Evolutionary conservation across 2,329 filamentous ascomycete genomes (phyloP), one percentile per base, ranked within the genome.

Genomic region (Aplosporella prunicola): DNA sequence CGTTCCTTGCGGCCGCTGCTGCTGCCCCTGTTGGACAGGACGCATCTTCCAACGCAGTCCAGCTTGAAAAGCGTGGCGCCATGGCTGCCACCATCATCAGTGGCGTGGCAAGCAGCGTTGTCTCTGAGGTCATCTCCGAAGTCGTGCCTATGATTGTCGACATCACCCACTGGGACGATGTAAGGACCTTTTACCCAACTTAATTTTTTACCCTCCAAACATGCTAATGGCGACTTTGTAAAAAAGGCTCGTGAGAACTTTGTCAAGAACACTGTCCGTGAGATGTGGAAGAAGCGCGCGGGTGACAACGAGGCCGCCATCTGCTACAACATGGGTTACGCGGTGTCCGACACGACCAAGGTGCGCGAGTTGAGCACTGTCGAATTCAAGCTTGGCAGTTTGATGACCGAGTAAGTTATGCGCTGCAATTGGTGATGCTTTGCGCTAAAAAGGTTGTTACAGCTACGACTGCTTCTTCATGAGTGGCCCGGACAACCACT

Each of bases 281-380:
- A 17, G 18, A 34, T 39, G 37, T 39, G 37, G 37, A 31, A 34
- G 8, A 18, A 20, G 30, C 14, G 15, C 30, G 17, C 24, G 5
- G 18, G 8, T 8, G 29, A 27, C 35, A 33, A 39, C 37, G 37
- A 31, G 14, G 37, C 37, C 3, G 37, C 37, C 25, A 14, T 39
- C 31, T 39, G 37, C 37, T 39, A 39, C 37, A 39, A 39, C 37
- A 39, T 39, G 37, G 37, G 2, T 26, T 39, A 39, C 20, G 37
- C 28, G 22, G 37, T 39, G 18, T 29, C 30, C 37, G 34, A 39
- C 37, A 39, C 37, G 10, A 9, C 5, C 24, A 23, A 18, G 13
- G 34, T 39, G 37, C 34, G 34, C 31, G 37, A 39, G 37, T 28
- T 28, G 37, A 39, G 30, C 16, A 28, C 24, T 14, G 31, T 30